Percentiles rank a stretch among this genome's conserved stretches.
Conservation (phyloP, 2,329 filamentous ascomycete species). For the Neurospora crassa region DNA sequence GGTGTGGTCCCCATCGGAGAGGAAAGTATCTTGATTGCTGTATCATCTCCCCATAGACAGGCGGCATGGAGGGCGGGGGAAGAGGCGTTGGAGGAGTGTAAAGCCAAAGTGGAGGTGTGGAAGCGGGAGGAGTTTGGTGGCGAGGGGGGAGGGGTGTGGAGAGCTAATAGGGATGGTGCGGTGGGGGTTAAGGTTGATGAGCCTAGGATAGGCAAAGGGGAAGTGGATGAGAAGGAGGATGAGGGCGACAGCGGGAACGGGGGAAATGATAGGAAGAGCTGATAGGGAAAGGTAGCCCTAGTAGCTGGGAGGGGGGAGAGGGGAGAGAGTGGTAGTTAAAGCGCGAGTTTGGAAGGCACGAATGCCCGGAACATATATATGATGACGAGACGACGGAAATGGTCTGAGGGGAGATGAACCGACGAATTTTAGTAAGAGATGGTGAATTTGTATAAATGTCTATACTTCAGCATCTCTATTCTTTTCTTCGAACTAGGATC, state of each 20-base stretch:
- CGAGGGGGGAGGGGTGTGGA: conserved; percentile 66
- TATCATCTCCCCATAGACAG: conserved; percentile 72
- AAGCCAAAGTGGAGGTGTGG: conserved; percentile 87
- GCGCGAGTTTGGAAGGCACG: not conserved
- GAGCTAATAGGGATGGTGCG: conserved; percentile 69
- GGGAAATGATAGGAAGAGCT: not conserved
- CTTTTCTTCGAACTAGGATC: not conserved
- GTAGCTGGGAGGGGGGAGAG: not conserved
- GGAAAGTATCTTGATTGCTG: conserved; percentile 84
- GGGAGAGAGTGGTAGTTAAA: not conserved
- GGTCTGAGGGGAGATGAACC: not conserved
- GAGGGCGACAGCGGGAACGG: not conserved
- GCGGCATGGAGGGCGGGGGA: conserved; percentile 84
- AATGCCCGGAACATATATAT: not conserved
- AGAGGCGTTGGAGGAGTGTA: conserved; percentile 79
- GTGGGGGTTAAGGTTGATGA: conserved; percentile 9
- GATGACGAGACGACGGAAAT: not conserved
- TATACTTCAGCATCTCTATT: not conserved
- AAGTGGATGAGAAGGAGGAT: not conserved
- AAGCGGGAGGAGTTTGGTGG: conserved; percentile 82
- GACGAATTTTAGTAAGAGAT: too few relatives aligned
- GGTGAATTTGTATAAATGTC: not conserved
- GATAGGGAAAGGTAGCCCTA: not conserved
- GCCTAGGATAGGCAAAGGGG: not conserved
- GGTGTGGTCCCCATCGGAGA: conserved; percentile 83